A percentile compares a stretch with the other conserved stretches of the same genome.
Evolutionary conservation across 345 rosid genomes (phyloP).

Genomic region (Litchi chinensis): DNA sequence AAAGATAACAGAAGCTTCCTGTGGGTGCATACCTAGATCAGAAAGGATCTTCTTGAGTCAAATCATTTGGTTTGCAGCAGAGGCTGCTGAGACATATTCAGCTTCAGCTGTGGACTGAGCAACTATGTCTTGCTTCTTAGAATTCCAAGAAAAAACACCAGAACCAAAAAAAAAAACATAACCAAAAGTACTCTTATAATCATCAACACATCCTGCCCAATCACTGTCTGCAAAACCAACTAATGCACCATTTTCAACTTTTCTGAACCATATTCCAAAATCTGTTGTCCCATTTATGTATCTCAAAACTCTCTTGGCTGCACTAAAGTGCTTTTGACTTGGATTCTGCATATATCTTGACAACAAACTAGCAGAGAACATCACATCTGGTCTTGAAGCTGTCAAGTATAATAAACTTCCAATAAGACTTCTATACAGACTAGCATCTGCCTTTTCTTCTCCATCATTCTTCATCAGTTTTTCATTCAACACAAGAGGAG

Average conservation of each 20-base stretch:
- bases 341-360: not conserved
- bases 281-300: not conserved
- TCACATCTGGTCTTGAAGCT: not conserved
- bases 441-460: too few species aligned
- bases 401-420: not conserved
- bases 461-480: not conserved
- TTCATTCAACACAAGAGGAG: not conserved
- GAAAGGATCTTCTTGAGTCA: not conserved
- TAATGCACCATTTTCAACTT: too few species aligned
- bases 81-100: not conserved
- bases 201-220: not conserved
- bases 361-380: not conserved
- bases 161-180: not conserved
- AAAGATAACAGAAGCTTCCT: not conserved
- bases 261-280: too few species aligned
- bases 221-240: not conserved
- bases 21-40: not conserved
- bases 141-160: not conserved
- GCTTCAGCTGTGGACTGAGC: not conserved
- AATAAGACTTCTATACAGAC: not conserved
- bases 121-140: constrained; percentile 4
- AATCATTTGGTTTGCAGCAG: not conserved
- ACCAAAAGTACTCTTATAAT: not conserved
- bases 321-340: not conserved
- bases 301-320: not conserved